Evolutionary conservation across 108 stramenopile genomes (phyloP).

Genomic region (Pseudonitzschia multistriata): DNA sequence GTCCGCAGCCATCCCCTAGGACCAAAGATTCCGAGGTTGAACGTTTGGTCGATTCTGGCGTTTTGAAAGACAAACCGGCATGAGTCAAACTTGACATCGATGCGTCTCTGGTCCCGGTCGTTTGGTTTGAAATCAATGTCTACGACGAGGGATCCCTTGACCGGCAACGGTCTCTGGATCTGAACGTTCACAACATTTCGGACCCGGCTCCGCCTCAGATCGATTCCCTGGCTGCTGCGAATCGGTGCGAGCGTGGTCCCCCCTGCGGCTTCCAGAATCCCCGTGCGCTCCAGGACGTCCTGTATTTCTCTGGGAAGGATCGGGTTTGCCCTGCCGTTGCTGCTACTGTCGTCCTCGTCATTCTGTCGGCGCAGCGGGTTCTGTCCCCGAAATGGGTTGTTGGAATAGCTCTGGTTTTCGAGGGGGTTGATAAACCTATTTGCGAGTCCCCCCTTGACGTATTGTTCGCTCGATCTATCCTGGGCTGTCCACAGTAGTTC

Average conservation of each 20-base stretch:
- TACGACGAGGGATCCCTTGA: constrained; percentile 54
- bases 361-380: neutral
- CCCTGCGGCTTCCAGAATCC: constrained; percentile 35
- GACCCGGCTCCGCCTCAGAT: constrained; percentile 58
- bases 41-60: constrained; percentile 25
- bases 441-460: neutral
- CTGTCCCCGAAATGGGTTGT: constrained; percentile 51
- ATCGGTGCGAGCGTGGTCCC: constrained; percentile 22
- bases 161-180: constrained; percentile 9
- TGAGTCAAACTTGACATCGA: constrained; percentile 76
- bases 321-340: constrained; percentile 56
- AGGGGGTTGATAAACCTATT: constrained; percentile 41
- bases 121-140: constrained; percentile 55
- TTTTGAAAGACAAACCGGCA: constrained; percentile 54
- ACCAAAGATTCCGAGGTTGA: constrained; percentile 64
- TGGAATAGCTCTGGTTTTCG: constrained; percentile 85
- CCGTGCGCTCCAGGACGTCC: constrained; percentile 64
- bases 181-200: constrained; percentile 61
- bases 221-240: constrained; percentile 70
- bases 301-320: constrained; percentile 60
- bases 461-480: constrained; percentile 45
- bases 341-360: neutral
- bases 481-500: constrained; percentile 83
- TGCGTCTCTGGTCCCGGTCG: constrained; percentile 46
- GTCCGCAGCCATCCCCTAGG: constrained; percentile 80